phyloP scores from a whole-genome alignment of 169 alveolate genomes.

The Plasmodium billcollinsi region DNA sequence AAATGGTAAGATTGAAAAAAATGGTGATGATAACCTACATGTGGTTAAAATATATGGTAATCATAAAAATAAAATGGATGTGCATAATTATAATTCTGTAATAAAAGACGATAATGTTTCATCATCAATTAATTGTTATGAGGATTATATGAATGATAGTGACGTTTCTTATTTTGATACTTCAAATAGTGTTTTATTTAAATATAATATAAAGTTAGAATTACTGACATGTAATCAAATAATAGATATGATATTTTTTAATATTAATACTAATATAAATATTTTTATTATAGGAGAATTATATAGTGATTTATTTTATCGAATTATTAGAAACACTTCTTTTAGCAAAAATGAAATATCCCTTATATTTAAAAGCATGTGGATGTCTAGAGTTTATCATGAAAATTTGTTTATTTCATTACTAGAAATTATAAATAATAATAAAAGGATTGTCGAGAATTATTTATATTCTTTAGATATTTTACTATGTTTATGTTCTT shows the following conservation, averaged over 20 bases:
- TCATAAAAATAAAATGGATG: no score
- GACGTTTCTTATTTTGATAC: neutral
- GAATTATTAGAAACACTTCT: slow-evolving; percentile 35
- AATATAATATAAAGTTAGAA: slow-evolving; percentile 36
- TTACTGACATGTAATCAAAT: slow-evolving; percentile 51
- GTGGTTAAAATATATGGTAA: no score
- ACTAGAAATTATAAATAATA: slow-evolving; percentile 42
- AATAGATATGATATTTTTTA: slow-evolving; percentile 59
- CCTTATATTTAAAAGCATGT: slow-evolving; percentile 67
- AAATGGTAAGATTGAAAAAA: neutral
- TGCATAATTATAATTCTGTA: neutral
- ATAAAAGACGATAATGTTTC: neutral
- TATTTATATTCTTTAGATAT: slow-evolving; percentile 62
- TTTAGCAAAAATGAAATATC: slow-evolving; percentile 34
- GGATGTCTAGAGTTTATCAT: slow-evolving; percentile 76
- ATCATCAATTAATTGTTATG: neutral
- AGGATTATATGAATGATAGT: neutral
- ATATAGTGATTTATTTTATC: slow-evolving; percentile 49
- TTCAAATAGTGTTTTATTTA: neutral
- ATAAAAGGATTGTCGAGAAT: slow-evolving; percentile 33
- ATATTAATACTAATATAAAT: slow-evolving; percentile 36
- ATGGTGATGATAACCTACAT: neutral
- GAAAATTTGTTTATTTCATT: slow-evolving; percentile 31
- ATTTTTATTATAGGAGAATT: slow-evolving; percentile 50
- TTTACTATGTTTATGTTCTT: slow-evolving; percentile 68